Conservation (phyloP, 129 eudicot species). For the Calendula officinalis region DNA sequence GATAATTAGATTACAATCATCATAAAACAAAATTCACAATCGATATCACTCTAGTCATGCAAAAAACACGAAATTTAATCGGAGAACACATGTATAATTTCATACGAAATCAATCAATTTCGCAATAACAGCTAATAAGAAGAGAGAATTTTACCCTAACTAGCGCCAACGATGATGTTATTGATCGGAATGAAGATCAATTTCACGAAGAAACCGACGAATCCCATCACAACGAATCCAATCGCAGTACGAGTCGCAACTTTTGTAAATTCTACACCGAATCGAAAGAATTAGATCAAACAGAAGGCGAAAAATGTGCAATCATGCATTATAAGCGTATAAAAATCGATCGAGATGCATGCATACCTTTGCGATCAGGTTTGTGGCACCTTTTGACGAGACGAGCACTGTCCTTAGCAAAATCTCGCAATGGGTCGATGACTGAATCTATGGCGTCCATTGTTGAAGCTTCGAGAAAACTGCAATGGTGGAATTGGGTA, state of each 20-base stretch:
- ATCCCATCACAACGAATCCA: slow-evolving; percentile 67
- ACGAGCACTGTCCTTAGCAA: slow-evolving; percentile 50
- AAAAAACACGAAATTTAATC: not conserved
- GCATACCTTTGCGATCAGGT: slow-evolving; percentile 50
- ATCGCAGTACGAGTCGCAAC: slow-evolving; percentile 52
- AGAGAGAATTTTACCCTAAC: slow-evolving; percentile 28
- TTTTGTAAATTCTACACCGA: slow-evolving; percentile 40
- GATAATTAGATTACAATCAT: not conserved
- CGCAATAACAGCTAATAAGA: not conserved
- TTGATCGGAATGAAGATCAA: slow-evolving; percentile 58
- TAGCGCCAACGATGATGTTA: slow-evolving; percentile 59
- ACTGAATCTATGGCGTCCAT: slow-evolving; percentile 54
- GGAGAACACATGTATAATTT: not conserved
- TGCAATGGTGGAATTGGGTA: not conserved
- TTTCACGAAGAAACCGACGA: slow-evolving; percentile 59
- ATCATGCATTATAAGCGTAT: not conserved
- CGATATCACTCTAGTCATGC: not conserved
- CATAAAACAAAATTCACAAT: not conserved
- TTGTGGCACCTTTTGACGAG: slow-evolving; percentile 56
- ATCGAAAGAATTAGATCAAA: not conserved
- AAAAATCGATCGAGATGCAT: not conserved
- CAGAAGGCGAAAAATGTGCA: not conserved
- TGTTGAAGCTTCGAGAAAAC: slow-evolving; percentile 2
- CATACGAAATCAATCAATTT: slow-evolving; percentile 8
- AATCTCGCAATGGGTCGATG: slow-evolving; percentile 50